Base-by-base conservation (phyloP, 2,329 filamentous ascomycete species). In the Talaromyces funiculosus region DNA sequence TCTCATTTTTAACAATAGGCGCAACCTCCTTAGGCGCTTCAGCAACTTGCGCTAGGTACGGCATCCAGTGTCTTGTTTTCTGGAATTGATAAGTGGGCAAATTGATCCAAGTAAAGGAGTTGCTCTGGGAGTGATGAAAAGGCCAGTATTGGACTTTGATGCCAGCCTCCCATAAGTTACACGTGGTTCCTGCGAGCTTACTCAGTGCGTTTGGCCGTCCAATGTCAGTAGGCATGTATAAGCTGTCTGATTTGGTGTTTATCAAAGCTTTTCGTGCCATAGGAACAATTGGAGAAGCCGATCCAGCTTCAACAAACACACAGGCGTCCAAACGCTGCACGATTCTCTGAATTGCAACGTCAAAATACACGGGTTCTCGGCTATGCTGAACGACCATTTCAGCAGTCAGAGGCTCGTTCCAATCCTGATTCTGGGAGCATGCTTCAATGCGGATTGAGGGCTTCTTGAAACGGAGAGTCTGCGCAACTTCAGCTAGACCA, bases 1-100 rank as follows among this genome's bases (percentile, higher is more conserved):
- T n/a, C n/a, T n/a, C n/a, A n/a, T n/a, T n/a, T n/a, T n/a, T n/a
- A n/a, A n/a, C n/a, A n/a, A n/a, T n/a, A n/a, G n/a, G n/a, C n/a
- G n/a, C n/a, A n/a, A n/a, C n/a, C n/a, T n/a, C n/a, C n/a, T n/a
- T n/a, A n/a, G n/a, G n/a, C n/a, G n/a, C n/a, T n/a, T n/a, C n/a
- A n/a, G n/a, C n/a, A n/a, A n/a, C n/a, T n/a, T n/a, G 33, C 33
- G 14, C 3, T 37, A 37, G 33, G 33, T 54, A 54, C 4, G n/a
- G 10, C 5, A 55, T 8, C 73, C 73, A 76, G 47, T 75, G 71
- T 1, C 42, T 42, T 0, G 61, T 63, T 49, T 71, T 70, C 38
- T 70, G 67, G 47, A 76, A 75, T 49, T 75, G 73, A 61, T 75
- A 75, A 0, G 72, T 68, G 2, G 73, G 73, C 2, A 75, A 61